phyloP scores from a whole-genome alignment of 2,329 filamentous ascomycete genomes.

The Grosmannia penicillata region DNA sequence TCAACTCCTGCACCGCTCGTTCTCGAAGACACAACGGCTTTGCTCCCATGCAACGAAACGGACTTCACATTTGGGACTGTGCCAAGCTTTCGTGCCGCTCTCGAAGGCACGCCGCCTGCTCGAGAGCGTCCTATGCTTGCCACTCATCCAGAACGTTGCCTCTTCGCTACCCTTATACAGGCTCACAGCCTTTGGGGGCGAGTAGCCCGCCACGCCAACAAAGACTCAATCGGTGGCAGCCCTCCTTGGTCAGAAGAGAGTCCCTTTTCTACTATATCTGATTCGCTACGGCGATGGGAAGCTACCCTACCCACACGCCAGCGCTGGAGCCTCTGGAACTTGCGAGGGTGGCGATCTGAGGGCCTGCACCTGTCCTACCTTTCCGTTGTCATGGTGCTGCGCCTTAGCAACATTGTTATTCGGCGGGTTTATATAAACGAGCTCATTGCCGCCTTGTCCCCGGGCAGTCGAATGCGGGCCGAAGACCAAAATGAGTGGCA shows the following conservation, averaged over 20 bases:
- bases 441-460: no score
- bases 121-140: constrained; percentile 28
- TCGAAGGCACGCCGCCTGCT: constrained; percentile 37
- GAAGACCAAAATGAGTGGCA: no score
- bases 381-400: constrained; percentile 36
- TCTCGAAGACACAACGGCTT: constrained; percentile 36
- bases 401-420: constrained; percentile 40
- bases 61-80: constrained; percentile 34
- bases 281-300: constrained; percentile 32
- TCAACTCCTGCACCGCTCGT: constrained; percentile 33
- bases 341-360: constrained; percentile 31
- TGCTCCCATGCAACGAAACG: constrained; percentile 36
- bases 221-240: constrained; percentile 30
- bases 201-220: constrained; percentile 26
- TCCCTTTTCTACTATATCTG: constrained; percentile 28
- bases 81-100: constrained; percentile 32
- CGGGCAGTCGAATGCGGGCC: no score
- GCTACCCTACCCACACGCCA: constrained; percentile 29
- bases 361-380: constrained; percentile 38
- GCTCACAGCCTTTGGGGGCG: constrained; percentile 38
- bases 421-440: constrained; percentile 29
- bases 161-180: constrained; percentile 41
- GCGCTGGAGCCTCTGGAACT: constrained; percentile 26
- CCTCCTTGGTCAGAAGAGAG: no score
- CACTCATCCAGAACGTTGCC: constrained; percentile 29